Percentiles rank a stretch among this genome's conserved stretches.
Evolutionary conservation across 2,329 filamentous ascomycete species (phyloP).

Genomic region (Endothia cerciana): DNA sequence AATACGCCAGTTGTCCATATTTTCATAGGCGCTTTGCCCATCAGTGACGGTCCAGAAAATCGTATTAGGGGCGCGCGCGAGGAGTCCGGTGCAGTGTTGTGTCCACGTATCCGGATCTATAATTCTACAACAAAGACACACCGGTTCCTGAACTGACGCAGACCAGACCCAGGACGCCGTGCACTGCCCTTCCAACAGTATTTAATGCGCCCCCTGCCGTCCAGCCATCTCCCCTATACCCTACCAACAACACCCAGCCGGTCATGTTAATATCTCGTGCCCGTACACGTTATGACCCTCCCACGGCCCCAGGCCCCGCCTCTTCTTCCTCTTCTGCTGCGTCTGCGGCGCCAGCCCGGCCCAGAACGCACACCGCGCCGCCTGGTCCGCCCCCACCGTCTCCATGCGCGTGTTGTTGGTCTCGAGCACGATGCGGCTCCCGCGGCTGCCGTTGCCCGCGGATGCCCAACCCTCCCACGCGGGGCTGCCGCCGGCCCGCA

Average conservation of each 20-base stretch:
- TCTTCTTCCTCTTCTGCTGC: constrained; percentile 38
- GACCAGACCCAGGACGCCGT: not conserved
- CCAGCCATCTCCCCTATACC: no score
- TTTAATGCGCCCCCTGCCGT: no score
- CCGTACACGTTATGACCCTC: constrained; percentile 36
- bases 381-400: constrained; percentile 39
- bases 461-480: constrained; percentile 47
- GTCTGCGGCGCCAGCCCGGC: constrained; percentile 39
- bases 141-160: not conserved
- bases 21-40: no score
- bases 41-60: no score
- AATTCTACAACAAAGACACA: not conserved
- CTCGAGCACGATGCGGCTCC: constrained; percentile 46
- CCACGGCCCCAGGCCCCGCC: not conserved
- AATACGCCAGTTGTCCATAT: not conserved
- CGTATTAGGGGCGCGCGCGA: no score
- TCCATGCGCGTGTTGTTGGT: constrained; percentile 47
- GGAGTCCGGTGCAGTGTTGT: not conserved
- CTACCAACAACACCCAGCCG: not conserved
- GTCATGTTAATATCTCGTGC: not conserved
- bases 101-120: not conserved
- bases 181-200: not conserved
- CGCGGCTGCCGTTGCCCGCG: constrained; percentile 29
- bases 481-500: constrained; percentile 41
- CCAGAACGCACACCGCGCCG: constrained; percentile 48